Base-by-base conservation (phyloP, 2,329 filamentous ascomycete species). In the Cordyceps javanica region DNA sequence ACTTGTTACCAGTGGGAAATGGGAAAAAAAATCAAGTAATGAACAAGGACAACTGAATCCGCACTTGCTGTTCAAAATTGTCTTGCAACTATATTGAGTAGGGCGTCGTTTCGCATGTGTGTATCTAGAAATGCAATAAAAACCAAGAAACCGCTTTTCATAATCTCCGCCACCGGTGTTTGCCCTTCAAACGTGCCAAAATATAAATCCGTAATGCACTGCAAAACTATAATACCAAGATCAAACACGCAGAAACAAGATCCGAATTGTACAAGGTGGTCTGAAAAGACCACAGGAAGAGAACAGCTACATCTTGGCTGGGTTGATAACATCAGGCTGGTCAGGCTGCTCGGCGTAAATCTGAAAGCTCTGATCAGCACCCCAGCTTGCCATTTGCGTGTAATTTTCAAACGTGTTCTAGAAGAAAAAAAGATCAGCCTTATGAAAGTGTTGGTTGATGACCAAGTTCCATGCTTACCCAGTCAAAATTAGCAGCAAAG, bases 391-490 rank as follows among this genome's bases (percentile, higher is more conserved):
- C 64, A 70, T 68, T 60, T 85, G 82, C 0, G 81, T 76, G 60
- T 79, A 84, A 53, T 76, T 82, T 60, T 85, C 81, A 49, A 85
- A 79, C 13, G 79, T 77, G 44, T 77, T 77, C 82, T 84, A 38
- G 14, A 9, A 54, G 36, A 30, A 9, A 39, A 30, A 9, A 39
- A 4, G 10, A 62, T 72, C 60, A 75, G 69, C 23, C 42, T 30
- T 4, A 7, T 25, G 30, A 16, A 10, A 30, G 5, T 25, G 10
- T 19, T 32, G 1, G 13, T 23, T 19, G 11, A 9, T 28, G 25
- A 26, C 19, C 16, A 8, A 21, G 14, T 1, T 6, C 57, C 59
- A 10, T 48, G 65, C 80, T 68, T 74, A 83, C 82, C 82, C 82
- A 85, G 69, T 85, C 81, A 65, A 85, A 81, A 50, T 78, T 82